Evolutionary conservation across 2,329 filamentous ascomycete species (phyloP).

Genomic region (Aureobasidium uvarum): DNA sequence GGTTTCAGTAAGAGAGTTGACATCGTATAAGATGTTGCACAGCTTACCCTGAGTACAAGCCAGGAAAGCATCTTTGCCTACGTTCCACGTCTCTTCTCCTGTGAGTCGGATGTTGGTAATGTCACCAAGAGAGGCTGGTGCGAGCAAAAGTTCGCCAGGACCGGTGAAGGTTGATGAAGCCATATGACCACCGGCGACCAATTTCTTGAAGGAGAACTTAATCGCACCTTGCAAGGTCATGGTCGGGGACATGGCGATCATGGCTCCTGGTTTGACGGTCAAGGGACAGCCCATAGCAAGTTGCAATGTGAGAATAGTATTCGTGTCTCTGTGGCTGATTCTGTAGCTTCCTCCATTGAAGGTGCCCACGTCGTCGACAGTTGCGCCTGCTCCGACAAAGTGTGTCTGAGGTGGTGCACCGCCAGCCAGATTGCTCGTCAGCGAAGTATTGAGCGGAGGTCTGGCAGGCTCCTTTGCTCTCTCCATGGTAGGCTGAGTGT

Average conservation of each 20-base stretch:
- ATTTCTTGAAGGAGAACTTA: constrained; percentile 88
- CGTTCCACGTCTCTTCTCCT: constrained; percentile 73
- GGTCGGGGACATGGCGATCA: constrained; percentile 93
- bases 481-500: constrained; percentile 36
- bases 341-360: constrained; percentile 96
- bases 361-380: constrained; percentile 79
- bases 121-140: constrained; percentile 77
- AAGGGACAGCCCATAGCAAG: constrained; percentile 86
- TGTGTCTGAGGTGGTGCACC: constrained; percentile 51
- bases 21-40: constrained; percentile 81
- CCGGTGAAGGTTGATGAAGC: constrained; percentile 77
- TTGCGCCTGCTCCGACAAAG: constrained; percentile 63
- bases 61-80: constrained; percentile 83
- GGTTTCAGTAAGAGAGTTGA: constrained; percentile 32
- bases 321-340: constrained; percentile 87
- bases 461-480: constrained; percentile 27
- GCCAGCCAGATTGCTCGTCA: constrained; percentile 36
- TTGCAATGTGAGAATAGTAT: constrained; percentile 85
- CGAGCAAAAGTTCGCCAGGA: constrained; percentile 84
- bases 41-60: constrained; percentile 80
- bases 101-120: constrained; percentile 74
- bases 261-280: constrained; percentile 74
- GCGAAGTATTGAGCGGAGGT: constrained; percentile 36
- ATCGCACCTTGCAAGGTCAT: constrained; percentile 78
- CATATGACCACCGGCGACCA: constrained; percentile 80